These are phyloP conservation scores for Glomus cerebriforme DNA, from an alignment of 192 early-diverging fungal genomes.

Conservation along the genomic window DNA sequence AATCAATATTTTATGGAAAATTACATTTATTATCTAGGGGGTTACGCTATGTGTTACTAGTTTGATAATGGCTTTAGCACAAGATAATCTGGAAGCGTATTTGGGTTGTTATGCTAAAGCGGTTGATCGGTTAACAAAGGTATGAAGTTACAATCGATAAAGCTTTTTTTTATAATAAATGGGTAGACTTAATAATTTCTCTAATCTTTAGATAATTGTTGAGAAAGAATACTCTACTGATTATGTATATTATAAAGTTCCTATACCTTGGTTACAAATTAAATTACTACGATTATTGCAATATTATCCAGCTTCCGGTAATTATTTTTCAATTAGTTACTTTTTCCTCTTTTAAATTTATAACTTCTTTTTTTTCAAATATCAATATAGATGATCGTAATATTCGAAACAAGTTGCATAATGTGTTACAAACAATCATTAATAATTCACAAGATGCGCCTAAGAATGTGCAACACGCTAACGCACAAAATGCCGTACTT, in stretches of 20 bases:
- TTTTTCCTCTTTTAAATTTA: not conserved
- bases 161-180: slow-evolving; percentile 3
- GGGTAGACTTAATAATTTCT: not conserved
- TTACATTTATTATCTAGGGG: slow-evolving; percentile 52
- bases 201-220: slow-evolving; percentile 75
- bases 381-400: slow-evolving; percentile 51
- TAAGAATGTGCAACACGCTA: slow-evolving; percentile 96
- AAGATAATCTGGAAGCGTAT: slow-evolving; percentile 85
- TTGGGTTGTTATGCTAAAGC: slow-evolving; percentile 76
- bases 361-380: not conserved
- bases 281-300: slow-evolving; percentile 93
- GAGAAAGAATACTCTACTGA: slow-evolving; percentile 81
- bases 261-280: slow-evolving; percentile 97
- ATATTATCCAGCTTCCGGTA: slow-evolving; percentile 90
- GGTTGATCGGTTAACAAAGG: slow-evolving; percentile 76
- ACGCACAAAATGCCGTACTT: slow-evolving; percentile 95
- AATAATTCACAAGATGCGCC: slow-evolving; percentile 84
- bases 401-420: slow-evolving; percentile 64
- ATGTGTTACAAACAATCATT: slow-evolving; percentile 80
- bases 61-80: slow-evolving; percentile 87
- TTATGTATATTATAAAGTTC: slow-evolving; percentile 98
- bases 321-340: not conserved
- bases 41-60: slow-evolving; percentile 83
- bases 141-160: slow-evolving; percentile 31
- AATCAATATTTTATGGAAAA: not conserved